Evolutionary conservation across 805 yeast species (phyloP).

Genomic region (Candida adriatica): DNA sequence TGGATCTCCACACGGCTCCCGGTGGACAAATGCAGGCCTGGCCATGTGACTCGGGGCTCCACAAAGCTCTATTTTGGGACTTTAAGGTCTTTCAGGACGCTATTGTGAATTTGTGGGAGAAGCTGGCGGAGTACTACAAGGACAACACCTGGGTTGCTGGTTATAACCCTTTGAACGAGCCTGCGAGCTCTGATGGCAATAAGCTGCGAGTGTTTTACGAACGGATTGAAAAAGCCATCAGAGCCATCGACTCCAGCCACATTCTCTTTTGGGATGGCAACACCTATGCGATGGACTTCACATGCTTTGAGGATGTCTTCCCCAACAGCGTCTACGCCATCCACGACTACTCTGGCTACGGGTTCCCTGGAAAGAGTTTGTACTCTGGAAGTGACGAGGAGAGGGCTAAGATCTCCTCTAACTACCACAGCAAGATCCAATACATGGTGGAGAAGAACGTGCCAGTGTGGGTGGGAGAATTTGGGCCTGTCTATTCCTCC

Average conservation of each 20-base stretch:
- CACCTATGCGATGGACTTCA: slow-evolving; percentile 43
- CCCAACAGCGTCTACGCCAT: slow-evolving; percentile 44
- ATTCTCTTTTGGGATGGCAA: slow-evolving; percentile 42
- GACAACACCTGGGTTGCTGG: slow-evolving; percentile 43
- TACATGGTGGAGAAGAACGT: slow-evolving; percentile 33
- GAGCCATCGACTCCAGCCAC: slow-evolving; percentile 38
- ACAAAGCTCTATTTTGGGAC: slow-evolving; percentile 41
- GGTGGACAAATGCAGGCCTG: slow-evolving; percentile 50
- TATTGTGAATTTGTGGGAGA: slow-evolving; percentile 35
- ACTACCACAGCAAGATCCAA: slow-evolving; percentile 37
- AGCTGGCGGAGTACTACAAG: slow-evolving; percentile 36
- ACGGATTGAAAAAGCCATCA: slow-evolving; percentile 30
- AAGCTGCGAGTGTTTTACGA: slow-evolving; percentile 34
- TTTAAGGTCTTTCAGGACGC: slow-evolving; percentile 40
- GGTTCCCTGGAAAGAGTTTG: slow-evolving; percentile 33
- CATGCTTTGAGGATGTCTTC: slow-evolving; percentile 34
- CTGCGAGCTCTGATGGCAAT: slow-evolving; percentile 35
- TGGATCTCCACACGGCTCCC: slow-evolving; percentile 42
- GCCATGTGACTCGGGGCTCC: slow-evolving; percentile 40
- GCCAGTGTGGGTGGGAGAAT: slow-evolving; percentile 50
- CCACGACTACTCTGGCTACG: slow-evolving; percentile 35
- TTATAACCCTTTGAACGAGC: slow-evolving; percentile 45
- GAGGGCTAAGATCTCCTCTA: slow-evolving; percentile 28
- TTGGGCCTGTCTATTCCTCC: slow-evolving; percentile 44
- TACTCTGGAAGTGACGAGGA: slow-evolving; percentile 33